Conservation (phyloP, 257 asterid genomes). For the Ophiorrhiza pumila region DNA sequence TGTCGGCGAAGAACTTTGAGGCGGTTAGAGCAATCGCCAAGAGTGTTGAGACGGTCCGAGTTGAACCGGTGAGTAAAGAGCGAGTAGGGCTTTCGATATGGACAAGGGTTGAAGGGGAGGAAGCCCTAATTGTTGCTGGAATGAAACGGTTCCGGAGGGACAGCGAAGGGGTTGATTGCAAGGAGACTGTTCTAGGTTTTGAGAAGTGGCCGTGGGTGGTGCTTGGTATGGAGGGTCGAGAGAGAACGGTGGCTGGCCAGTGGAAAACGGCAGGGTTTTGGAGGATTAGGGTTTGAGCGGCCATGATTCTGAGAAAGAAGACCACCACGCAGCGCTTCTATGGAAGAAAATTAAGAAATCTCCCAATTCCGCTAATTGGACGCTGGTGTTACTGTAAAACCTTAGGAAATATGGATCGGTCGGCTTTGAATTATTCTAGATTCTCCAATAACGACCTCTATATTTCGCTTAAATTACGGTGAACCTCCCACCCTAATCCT, state of each 20-base stretch:
- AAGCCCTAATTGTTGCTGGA: slow-evolving; percentile 27
- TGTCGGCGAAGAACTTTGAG: slow-evolving; percentile 40
- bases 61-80: slow-evolving; percentile 57
- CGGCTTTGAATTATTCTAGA: slow-evolving; percentile 6
- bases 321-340: slow-evolving; percentile 17
- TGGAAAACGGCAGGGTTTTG: slow-evolving; percentile 15
- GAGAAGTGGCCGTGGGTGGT: slow-evolving; percentile 6
- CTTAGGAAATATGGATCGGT: neutral
- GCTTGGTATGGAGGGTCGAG: slow-evolving; percentile 6
- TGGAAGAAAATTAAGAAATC: neutral
- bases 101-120: slow-evolving; percentile 26
- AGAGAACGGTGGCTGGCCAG: slow-evolving; percentile 15
- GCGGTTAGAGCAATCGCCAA: slow-evolving; percentile 45
- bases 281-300: slow-evolving; percentile 44
- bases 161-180: slow-evolving; percentile 21
- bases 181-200: slow-evolving; percentile 22
- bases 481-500: too few species aligned
- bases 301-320: slow-evolving; percentile 42
- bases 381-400: neutral
- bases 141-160: slow-evolving; percentile 1
- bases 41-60: slow-evolving; percentile 68
- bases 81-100: slow-evolving; percentile 6
- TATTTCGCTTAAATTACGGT: neutral
- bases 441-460: neutral
- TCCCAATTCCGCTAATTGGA: neutral